phyloP scores from a whole-genome alignment of 2,329 filamentous ascomycete species.

The Hypocreales sp. region DNA sequence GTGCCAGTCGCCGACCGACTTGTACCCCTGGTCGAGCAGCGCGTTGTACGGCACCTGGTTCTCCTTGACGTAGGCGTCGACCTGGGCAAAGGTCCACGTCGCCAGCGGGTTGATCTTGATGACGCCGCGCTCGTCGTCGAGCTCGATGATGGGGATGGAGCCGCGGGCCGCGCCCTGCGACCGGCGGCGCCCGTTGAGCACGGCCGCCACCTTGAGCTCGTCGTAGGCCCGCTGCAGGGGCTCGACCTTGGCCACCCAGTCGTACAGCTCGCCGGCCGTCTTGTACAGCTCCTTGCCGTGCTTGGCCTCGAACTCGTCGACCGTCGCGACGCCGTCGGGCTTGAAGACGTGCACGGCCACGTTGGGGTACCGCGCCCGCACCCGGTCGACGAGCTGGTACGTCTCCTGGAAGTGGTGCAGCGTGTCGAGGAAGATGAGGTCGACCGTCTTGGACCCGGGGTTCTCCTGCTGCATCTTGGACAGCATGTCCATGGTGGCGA shows the following conservation, averaged over 20 bases:
- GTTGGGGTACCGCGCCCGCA: conserved; percentile 62
- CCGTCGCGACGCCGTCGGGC: conserved; percentile 59
- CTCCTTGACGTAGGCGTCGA: conserved; percentile 72
- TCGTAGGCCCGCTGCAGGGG: conserved; percentile 83
- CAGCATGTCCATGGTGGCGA: conserved; percentile 75
- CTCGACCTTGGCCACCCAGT: conserved; percentile 96
- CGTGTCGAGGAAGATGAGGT: conserved; percentile 71
- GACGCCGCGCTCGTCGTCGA: conserved; percentile 74
- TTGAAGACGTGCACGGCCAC: conserved; percentile 80
- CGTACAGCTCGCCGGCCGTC: conserved; percentile 74
- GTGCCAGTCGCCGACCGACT: conserved; percentile 97
- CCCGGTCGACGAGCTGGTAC: conserved; percentile 54
- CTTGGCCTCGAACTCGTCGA: conserved; percentile 62
- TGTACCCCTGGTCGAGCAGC: conserved; percentile 87
- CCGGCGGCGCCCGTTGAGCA: conserved; percentile 79
- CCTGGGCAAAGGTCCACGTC: conserved; percentile 84
- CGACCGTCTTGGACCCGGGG: conserved; percentile 41
- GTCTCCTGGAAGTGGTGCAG: conserved; percentile 73
- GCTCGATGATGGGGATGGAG: conserved; percentile 77
- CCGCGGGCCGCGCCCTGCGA: conserved; percentile 90
- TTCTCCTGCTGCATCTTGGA: conserved; percentile 54
- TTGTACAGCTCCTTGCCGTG: conserved; percentile 81
- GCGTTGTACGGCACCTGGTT: conserved; percentile 88
- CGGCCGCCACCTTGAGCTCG: conserved; percentile 74
- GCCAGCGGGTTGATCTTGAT: conserved; percentile 97